Percentiles rank a stretch among this genome's conserved stretches.
Conservation (phyloP, 2,329 filamentous ascomycete genomes). For the Delphinella strobiligena region DNA sequence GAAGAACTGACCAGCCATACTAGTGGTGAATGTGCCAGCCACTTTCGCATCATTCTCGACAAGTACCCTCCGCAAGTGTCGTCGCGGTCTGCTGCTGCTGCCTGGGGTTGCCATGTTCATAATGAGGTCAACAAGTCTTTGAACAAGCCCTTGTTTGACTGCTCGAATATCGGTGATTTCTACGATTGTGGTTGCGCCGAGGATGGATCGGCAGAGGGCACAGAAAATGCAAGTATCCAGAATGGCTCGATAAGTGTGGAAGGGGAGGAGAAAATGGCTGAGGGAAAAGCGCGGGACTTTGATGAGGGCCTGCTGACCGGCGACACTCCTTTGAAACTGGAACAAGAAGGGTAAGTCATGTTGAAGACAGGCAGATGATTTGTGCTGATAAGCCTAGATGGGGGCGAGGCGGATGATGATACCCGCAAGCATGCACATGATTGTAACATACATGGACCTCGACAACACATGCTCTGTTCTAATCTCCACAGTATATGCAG, state of each 20-base stretch:
- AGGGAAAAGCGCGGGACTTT: constrained; percentile 19
- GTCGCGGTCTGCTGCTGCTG: constrained; percentile 48
- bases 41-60: constrained; percentile 49
- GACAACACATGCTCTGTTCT: no score
- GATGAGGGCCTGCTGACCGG: constrained; percentile 16
- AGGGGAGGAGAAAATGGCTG: no score
- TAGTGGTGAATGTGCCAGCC: constrained; percentile 51
- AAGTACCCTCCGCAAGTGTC: constrained; percentile 54
- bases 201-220: constrained; percentile 15
- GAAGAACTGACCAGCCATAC: constrained; percentile 3
- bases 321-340: constrained; percentile 10
- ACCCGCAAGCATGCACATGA: neutral
- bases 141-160: constrained; percentile 50
- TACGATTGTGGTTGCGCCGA: constrained; percentile 55
- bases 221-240: constrained; percentile 11
- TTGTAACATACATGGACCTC: neutral
- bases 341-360: constrained; percentile 14
- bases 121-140: constrained; percentile 54
- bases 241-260: constrained; percentile 12
- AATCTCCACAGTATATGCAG: no score
- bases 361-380: neutral
- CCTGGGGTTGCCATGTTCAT: constrained; percentile 55
- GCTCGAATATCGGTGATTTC: constrained; percentile 51
- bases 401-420: constrained; percentile 7
- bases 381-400: constrained; percentile 5